These are phyloP conservation scores for Neopestalotiopsis rosae DNA, from an alignment of 2,329 filamentous ascomycete species.

Conservation along the genomic window DNA sequence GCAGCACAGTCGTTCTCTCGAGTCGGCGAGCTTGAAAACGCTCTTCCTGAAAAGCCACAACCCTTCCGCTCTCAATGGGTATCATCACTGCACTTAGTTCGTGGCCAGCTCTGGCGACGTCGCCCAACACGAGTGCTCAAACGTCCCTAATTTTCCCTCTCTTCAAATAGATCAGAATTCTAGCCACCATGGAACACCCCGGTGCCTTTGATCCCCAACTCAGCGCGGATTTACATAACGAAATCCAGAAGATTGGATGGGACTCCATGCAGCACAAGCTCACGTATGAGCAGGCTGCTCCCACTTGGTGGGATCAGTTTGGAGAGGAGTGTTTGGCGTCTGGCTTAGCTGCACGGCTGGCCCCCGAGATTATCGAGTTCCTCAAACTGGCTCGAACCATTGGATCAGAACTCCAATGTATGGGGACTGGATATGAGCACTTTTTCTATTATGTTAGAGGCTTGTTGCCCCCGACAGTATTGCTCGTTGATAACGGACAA, in stretches of 20 bases:
- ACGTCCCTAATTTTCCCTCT: too few species aligned
- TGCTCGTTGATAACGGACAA: not conserved
- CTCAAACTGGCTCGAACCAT: constrained; percentile 3
- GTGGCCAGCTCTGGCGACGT: too few species aligned
- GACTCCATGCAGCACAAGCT: not conserved
- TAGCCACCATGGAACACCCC: not conserved
- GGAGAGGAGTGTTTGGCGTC: constrained; percentile 9
- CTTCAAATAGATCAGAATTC: too few species aligned
- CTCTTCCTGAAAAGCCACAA: too few species aligned
- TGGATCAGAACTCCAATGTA: not conserved
- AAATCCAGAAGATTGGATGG: constrained; percentile 6
- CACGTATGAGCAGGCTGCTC: not conserved
- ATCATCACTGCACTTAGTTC: too few species aligned
- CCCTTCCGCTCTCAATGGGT: too few species aligned
- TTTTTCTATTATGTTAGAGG: constrained; percentile 6
- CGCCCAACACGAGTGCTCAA: too few species aligned
- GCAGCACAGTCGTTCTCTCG: too few species aligned
- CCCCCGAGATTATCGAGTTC: constrained; percentile 10
- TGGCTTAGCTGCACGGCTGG: not conserved
- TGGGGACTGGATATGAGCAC: not conserved
- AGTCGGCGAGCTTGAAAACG: too few species aligned
- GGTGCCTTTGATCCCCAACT: constrained; percentile 10
- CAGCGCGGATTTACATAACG: constrained; percentile 6
- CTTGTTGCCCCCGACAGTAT: not conserved
- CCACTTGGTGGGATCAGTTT: constrained; percentile 6